These are phyloP conservation scores for Neofusicoccum kwambonambiense DNA, from an alignment of 2,329 filamentous ascomycete species.

Conservation along the genomic window DNA sequence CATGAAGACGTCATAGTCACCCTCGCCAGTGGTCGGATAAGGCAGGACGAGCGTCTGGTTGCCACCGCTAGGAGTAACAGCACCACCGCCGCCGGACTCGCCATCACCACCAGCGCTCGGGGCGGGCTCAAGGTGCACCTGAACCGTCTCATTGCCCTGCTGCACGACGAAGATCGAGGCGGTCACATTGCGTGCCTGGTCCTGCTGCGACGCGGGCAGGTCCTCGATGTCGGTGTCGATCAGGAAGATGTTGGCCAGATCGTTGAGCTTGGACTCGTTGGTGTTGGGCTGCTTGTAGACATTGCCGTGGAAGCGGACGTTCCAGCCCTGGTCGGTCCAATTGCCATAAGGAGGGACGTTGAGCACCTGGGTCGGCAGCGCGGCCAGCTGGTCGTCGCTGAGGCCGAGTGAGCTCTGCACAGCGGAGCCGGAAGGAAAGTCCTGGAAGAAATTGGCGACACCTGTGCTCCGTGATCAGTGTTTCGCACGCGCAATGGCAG, in stretches of 20 bases:
- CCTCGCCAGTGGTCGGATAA: constrained; percentile 63
- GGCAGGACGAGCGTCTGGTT: constrained; percentile 63
- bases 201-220: constrained; percentile 59
- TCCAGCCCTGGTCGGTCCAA: constrained; percentile 76
- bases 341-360: constrained; percentile 70
- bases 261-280: constrained; percentile 61
- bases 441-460: constrained; percentile 66
- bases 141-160: constrained; percentile 63
- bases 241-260: constrained; percentile 69
- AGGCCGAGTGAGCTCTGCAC: constrained; percentile 64
- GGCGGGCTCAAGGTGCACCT: constrained; percentile 61
- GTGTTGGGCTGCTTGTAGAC: constrained; percentile 78
- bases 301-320: constrained; percentile 72
- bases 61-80: constrained; percentile 57
- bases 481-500: background rate
- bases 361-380: constrained; percentile 67
- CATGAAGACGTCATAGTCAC: constrained; percentile 73
- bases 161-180: constrained; percentile 73
- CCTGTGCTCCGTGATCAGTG: constrained; percentile 30
- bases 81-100: constrained; percentile 49
- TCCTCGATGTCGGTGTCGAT: constrained; percentile 62
- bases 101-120: constrained; percentile 55
- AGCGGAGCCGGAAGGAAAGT: constrained; percentile 60
- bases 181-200: constrained; percentile 71
- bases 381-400: constrained; percentile 56